Conservation (phyloP, 192 early-diverging fungal genomes). For the Coemansia umbellata region DNA sequence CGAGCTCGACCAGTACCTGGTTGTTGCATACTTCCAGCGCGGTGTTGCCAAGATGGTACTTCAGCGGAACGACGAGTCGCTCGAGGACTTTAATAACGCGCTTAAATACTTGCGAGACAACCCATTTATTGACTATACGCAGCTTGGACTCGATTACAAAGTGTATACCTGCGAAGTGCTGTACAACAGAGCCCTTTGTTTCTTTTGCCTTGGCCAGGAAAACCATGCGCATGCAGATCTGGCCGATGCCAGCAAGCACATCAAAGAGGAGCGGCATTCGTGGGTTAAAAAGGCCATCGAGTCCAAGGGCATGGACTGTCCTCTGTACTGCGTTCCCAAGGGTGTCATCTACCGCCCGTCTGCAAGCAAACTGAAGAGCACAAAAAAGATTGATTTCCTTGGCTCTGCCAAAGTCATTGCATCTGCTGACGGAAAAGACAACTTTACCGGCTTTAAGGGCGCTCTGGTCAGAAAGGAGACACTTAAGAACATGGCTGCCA, state of each 20-base stretch:
- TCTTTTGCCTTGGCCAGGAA: constrained; percentile 69
- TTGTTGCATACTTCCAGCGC: constrained; percentile 89
- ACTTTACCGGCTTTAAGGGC: constrained; percentile 53
- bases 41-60: constrained; percentile 78
- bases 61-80: constrained; percentile 65
- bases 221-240: constrained; percentile 71
- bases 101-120: constrained; percentile 78
- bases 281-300: constrained; percentile 64
- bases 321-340: constrained; percentile 75
- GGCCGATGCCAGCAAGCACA: constrained; percentile 41
- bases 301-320: constrained; percentile 56
- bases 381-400: constrained; percentile 72
- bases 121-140: constrained; percentile 89
- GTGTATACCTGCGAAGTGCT: constrained; percentile 84
- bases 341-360: constrained; percentile 80
- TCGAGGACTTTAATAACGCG: constrained; percentile 77
- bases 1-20: constrained; percentile 79
- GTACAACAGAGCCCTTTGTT: constrained; percentile 87
- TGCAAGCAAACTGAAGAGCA: constrained; percentile 79
- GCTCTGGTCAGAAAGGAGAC: constrained; percentile 51
- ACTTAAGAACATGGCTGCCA: constrained; percentile 19
- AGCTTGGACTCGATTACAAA: constrained; percentile 88
- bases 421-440: constrained; percentile 53
- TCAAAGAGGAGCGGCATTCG: constrained; percentile 66
- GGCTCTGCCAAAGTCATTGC: constrained; percentile 84